Base-by-base conservation (phyloP, 768 basidiomycete genomes). In the Termitomyces sp. region DNA sequence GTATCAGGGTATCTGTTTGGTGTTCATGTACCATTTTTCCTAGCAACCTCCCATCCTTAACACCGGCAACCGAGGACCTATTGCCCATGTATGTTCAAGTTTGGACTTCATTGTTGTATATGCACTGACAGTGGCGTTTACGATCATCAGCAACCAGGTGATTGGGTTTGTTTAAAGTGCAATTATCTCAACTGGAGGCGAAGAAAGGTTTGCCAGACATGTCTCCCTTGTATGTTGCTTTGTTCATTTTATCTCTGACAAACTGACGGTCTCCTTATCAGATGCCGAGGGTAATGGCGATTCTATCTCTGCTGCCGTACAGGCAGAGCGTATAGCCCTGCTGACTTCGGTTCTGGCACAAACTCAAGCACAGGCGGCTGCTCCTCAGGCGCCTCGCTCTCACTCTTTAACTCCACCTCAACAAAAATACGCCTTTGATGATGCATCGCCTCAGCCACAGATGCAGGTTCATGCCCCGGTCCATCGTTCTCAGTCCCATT, bases 211-310 rank as follows among this genome's bases (percentile, higher is more conserved):
- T 94, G 91, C 73, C 91, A 93, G 77, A 92, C 89, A 10, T 93
- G 91, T 71, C 82, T 84, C 59, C 90, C 91, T 49, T 92, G 89
- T 90, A 65, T 62, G 86, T 80, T 57, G 24, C 43, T 33, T 59
- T 57, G 54, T 53, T 26, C 42, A 47, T 38, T 47, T 52, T 14
- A 50, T 36, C 45, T 46, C 28, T 49, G 55, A 56, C 58, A 4
- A 33, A 52, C 56, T 56, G 2, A n/a, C 42, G 53, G n/a, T 6
- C 20, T 18, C n/a, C 3, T 42, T 56, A 45, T 47, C 60, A 92
- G 90, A 92, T 62, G 91, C 91, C 13, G 91, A 93, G 67, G 91
- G 91, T 1, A 92, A 93, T 64, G 89, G 90, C 3, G 91, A 93
- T 69, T 92, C 89, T 4, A 90, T 92, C 65, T 91, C 90, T 46